These are phyloP conservation scores for Delitschia confertaspora DNA, from an alignment of 495 filamentous ascomycete species.

Conservation along the genomic window DNA sequence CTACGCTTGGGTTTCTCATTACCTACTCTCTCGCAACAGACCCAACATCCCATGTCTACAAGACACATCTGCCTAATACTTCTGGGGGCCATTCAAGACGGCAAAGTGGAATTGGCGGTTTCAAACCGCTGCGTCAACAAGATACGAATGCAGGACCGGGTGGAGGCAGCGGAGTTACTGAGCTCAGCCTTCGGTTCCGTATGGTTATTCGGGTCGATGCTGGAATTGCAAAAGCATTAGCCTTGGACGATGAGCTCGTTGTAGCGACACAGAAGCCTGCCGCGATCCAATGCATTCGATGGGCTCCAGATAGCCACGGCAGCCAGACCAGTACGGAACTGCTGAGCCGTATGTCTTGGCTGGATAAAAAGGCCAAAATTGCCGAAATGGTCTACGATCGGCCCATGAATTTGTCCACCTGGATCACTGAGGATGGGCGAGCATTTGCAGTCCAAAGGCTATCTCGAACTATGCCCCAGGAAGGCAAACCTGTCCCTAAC, in stretches of 20 bases:
- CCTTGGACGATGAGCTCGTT: constrained; percentile 85
- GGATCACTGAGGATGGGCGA: constrained; percentile 83
- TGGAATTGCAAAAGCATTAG: constrained; percentile 77
- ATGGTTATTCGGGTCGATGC: constrained; percentile 99
- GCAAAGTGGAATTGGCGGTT: constrained; percentile 53
- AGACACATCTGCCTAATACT: constrained; percentile 60
- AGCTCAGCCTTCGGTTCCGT: constrained; percentile 82
- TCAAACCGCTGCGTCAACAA: constrained; percentile 45
- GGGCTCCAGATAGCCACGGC: constrained; percentile 72
- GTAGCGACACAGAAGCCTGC: constrained; percentile 90
- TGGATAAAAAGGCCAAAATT: constrained; percentile 66
- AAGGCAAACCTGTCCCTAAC: constrained; percentile 41
- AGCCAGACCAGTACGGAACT: constrained; percentile 87
- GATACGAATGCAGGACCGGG: constrained; percentile 44
- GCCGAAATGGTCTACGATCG: constrained; percentile 89
- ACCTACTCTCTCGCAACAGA: constrained; percentile 91
- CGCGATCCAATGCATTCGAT: constrained; percentile 91
- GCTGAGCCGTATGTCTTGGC: constrained; percentile 74
- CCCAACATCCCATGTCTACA: constrained; percentile 71
- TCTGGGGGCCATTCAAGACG: constrained; percentile 59
- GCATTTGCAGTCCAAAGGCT: constrained; percentile 85
- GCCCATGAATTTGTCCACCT: constrained; percentile 92
- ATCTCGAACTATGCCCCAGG: constrained; percentile 14
- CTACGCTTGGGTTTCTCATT: constrained; percentile 76
- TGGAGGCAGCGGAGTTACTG: constrained; percentile 71